A percentile compares a stretch with the other conserved stretches of the same genome.
phyloP scores from a whole-genome alignment of 352 stramenopile species.

The Phytophthora sp. region DNA sequence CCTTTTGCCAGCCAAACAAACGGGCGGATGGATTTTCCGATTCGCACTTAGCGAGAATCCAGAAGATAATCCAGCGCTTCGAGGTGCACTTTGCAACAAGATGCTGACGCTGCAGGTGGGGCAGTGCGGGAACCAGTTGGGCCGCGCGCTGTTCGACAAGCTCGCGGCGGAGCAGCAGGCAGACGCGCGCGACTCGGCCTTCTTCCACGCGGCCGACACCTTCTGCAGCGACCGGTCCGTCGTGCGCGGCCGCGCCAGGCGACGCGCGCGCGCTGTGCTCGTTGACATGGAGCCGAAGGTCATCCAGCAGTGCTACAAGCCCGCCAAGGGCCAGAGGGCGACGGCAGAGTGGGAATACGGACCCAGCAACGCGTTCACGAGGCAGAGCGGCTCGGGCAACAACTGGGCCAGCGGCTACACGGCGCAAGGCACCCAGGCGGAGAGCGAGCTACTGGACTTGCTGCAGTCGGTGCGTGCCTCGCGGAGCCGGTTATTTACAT shows the following conservation, averaged over 20 bases:
- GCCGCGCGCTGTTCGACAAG: slow-evolving; percentile 64
- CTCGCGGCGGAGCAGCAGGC: slow-evolving; percentile 44
- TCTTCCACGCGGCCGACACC: slow-evolving; percentile 38
- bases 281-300: slow-evolving; percentile 89
- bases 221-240: slow-evolving; percentile 23
- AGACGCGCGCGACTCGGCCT: slow-evolving; percentile 11
- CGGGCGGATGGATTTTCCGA: neutral
- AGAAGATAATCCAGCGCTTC: slow-evolving; percentile 10
- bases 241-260: slow-evolving; percentile 14
- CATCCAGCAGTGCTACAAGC: slow-evolving; percentile 54
- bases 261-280: slow-evolving; percentile 66
- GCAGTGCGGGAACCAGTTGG: slow-evolving; percentile 83
- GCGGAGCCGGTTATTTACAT: neutral
- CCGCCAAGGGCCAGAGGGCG: neutral
- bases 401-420: slow-evolving; percentile 82
- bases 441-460: slow-evolving; percentile 55
- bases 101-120: slow-evolving; percentile 82
- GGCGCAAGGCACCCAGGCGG: slow-evolving; percentile 48
- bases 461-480: slow-evolving; percentile 45
- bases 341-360: slow-evolving; percentile 55
- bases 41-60: slow-evolving; percentile 5
- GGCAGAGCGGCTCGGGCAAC: slow-evolving; percentile 77
- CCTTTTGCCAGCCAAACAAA: too few species aligned
- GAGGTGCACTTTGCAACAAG: slow-evolving; percentile 9
- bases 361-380: slow-evolving; percentile 47